phyloP scores from a whole-genome alignment of 495 filamentous ascomycete genomes.

The Talaromyces proteolyticus region DNA sequence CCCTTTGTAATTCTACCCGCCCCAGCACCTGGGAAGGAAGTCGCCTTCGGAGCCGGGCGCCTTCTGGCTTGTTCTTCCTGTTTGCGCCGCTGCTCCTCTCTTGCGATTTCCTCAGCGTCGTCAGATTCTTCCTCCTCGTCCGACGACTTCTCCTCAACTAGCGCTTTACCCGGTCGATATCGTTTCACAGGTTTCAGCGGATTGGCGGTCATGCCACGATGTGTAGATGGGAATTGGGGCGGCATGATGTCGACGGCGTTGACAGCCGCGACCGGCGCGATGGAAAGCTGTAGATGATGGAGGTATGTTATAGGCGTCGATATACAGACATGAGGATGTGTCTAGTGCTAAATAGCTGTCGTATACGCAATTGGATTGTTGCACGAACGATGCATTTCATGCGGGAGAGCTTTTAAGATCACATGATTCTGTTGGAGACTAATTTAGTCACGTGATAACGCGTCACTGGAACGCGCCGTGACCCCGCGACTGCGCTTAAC shows the following conservation, averaged over 20 bases:
- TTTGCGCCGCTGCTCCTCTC: constrained; percentile 27
- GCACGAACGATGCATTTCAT: too few species aligned
- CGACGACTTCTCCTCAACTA: constrained; percentile 61
- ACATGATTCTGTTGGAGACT: too few species aligned
- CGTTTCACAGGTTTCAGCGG: constrained; percentile 68
- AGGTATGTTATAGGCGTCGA: constrained; percentile 55
- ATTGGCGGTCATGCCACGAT: constrained; percentile 92
- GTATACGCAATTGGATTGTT: too few species aligned
- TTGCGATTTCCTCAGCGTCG: constrained; percentile 33
- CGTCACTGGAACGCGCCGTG: too few species aligned
- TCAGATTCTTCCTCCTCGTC: constrained; percentile 56
- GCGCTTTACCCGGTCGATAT: constrained; percentile 79
- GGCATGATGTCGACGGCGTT: constrained; percentile 27
- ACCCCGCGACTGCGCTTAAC: too few species aligned
- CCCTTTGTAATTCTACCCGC: constrained; percentile 23
- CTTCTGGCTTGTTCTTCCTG: constrained; percentile 23
- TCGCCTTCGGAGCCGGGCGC: constrained; percentile 56
- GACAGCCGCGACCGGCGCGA: background rate
- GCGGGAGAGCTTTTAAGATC: too few species aligned
- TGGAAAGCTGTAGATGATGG: background rate
- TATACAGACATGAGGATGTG: background rate
- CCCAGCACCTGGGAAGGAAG: constrained; percentile 44
- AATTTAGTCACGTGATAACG: too few species aligned
- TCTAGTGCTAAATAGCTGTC: too few species aligned
- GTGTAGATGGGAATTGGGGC: constrained; percentile 35